Evolutionary conservation across 345 rosid species (phyloP).

Genomic region (Eucalyptus melliodora): DNA sequence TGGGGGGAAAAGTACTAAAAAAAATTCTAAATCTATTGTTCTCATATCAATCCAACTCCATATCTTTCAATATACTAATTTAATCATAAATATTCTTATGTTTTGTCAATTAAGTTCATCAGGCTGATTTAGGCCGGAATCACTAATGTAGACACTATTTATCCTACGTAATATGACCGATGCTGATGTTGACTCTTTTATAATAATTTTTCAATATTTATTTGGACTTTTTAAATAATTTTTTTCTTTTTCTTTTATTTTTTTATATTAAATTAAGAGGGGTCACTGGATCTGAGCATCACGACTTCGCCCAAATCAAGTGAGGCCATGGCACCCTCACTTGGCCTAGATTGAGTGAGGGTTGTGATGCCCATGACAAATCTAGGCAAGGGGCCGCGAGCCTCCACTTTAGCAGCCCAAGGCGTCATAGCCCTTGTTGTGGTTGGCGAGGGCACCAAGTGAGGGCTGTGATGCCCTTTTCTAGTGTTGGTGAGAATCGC

Average conservation of each 20-base stretch:
- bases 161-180: rapidly evolving
- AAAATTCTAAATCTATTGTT: too few relatives aligned
- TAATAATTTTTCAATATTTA: too few relatives aligned
- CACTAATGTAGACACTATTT: not conserved
- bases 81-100: too few relatives aligned
- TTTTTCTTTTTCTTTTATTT: too few relatives aligned
- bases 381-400: not conserved
- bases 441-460: not conserved
- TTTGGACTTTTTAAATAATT: too few relatives aligned
- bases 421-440: not conserved
- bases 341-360: not conserved
- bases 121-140: rapidly evolving
- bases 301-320: rapidly evolving
- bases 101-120: too few relatives aligned
- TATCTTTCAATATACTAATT: too few relatives aligned
- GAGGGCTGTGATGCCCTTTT: not conserved
- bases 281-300: not conserved
- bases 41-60: not conserved
- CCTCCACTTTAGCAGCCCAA: not conserved
- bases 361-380: rapidly evolving
- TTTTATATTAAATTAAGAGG: too few relatives aligned
- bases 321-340: not conserved
- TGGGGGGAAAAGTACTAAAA: not conserved
- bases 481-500: not conserved
- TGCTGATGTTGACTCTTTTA: too few relatives aligned